Evolutionary conservation across 2,329 filamentous ascomycete genomes (phyloP), one percentile per base, ranked within the genome.

Genomic region (Chaetomium strumarium): DNA sequence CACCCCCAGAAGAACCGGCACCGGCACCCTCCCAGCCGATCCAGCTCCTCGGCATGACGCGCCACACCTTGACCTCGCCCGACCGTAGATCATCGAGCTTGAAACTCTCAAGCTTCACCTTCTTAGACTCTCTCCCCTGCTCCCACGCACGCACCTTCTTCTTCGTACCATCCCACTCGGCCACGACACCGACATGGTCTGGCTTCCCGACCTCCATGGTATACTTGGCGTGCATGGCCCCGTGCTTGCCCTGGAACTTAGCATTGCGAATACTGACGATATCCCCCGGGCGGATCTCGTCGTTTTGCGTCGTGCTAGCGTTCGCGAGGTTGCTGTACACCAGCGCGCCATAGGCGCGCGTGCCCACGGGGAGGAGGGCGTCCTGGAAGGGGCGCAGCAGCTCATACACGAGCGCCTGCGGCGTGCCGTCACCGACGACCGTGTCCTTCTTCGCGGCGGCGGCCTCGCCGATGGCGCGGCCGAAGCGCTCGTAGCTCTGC

Each of bases 111-210:
- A 89, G 75, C 74, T 95, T 93, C 50, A 95, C 85, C 75, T 96
- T 97, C 70, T 87, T 92, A 68, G 84, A 91, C 74, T 97, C 92
- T 13, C 92, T 77, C 0, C 92, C 92, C 67, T 99, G 93, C 69
- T 97, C 93, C 88, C 90, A 97, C 1, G 86, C 91, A 29, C 91
- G 76, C 24, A 99, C 86, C 77, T 97, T 96, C 79, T 96, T 96
- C 80, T 96, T 96, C 38, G 90, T 95, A 3, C 93, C 93, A 68
- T 99, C 93, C 93, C 93, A 99, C 68, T 99, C 93, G 10, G 90
- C 81, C 4, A 99, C 92, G 2, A 99, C 75, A 2, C 81, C 93
- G 0, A 97, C 92, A 64, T 99, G 93, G 58, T 92, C 89, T 4
- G 81, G 82, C 67, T 89, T 93, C 59, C 90, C 91, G 1, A 96